These are phyloP conservation scores for Suillus ampliporus DNA, from an alignment of 768 basidiomycete species.

Conservation along the genomic window DNA sequence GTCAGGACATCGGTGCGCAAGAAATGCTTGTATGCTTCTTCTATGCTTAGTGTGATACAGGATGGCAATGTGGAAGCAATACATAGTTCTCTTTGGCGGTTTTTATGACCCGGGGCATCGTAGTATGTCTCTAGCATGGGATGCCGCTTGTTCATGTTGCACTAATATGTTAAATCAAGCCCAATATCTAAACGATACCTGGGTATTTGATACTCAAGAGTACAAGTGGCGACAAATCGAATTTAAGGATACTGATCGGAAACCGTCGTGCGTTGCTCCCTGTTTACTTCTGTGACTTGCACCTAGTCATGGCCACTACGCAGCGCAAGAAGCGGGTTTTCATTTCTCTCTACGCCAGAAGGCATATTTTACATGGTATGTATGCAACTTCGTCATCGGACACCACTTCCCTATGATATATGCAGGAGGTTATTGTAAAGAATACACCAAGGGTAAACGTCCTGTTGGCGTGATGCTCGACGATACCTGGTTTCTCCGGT, in stretches of 20 bases:
- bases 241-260: conserved; percentile 69
- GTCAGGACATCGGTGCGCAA: conserved; percentile 76
- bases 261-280: conserved; percentile 65
- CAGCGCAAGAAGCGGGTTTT: conserved; percentile 83
- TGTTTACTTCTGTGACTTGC: not conserved
- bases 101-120: conserved; percentile 88
- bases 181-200: conserved; percentile 81
- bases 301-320: not conserved
- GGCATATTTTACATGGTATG: conserved; percentile 78
- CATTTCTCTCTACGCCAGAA: conserved; percentile 77
- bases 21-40: not conserved
- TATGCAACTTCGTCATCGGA: not conserved
- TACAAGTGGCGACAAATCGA: conserved; percentile 86
- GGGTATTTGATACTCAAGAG: conserved; percentile 86
- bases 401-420: not conserved
- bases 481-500: conserved; percentile 90
- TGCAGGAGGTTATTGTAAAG: conserved; percentile 88
- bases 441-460: conserved; percentile 85
- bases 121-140: conserved; percentile 50
- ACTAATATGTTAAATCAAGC: conserved; percentile 45
- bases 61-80: conserved; percentile 91
- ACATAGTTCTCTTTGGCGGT: conserved; percentile 86
- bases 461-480: conserved; percentile 87
- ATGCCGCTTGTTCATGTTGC: not conserved
- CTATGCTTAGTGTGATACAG: conserved; percentile 39